Evolutionary conservation across 805 yeast species (phyloP), one percentile per base, ranked within the genome.

Genomic region (Yamadazyma takamatsuzukensis): DNA sequence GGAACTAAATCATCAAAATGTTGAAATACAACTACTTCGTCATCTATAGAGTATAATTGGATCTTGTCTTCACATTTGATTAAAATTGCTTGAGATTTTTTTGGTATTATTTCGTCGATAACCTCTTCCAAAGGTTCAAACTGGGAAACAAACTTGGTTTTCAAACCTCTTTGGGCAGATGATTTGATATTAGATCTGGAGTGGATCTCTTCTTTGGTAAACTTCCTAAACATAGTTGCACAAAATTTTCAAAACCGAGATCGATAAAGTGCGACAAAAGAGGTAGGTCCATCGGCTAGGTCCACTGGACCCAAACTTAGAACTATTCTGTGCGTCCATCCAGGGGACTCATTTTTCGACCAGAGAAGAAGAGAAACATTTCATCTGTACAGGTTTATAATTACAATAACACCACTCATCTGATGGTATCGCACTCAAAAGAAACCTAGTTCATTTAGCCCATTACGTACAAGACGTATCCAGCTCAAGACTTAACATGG

Each of bases 161-260:
- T 85, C 45, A 90, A 68, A n/a, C 83, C 82, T 57, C 97, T 76
- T 58, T 88, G 96, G n/a, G 83, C 89, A 2, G 97, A 89, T 0
- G 96, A 84, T 59, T 89, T 89, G 58, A 89, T 81, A 53, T 90
- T 90, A 10, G 96, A 80, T 44, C 93, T 80, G 6, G 96, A 82
- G 48, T 87, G 95, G 33, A 88, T 74, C 53, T 89, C 96, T 25
- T 87, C 96, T 44, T 76, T 80, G 18, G 86, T 73, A 64, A 88
- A 87, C 56, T 72, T 74, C 53, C 70, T 73, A 48, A 74, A 74
- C 79, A 74, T 73, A 25, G 15, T 33, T n/a, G n/a, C n/a, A n/a
- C n/a, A n/a, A 5, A 12, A 18, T n/a, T 12, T 4, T 6, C 30
- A 19, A 27, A 7, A 25, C 14, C 15, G 15, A 29, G 18, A 8